phyloP scores from a whole-genome alignment of 2,329 filamentous ascomycete genomes.

The Ceratocystiopsis sp. region DNA sequence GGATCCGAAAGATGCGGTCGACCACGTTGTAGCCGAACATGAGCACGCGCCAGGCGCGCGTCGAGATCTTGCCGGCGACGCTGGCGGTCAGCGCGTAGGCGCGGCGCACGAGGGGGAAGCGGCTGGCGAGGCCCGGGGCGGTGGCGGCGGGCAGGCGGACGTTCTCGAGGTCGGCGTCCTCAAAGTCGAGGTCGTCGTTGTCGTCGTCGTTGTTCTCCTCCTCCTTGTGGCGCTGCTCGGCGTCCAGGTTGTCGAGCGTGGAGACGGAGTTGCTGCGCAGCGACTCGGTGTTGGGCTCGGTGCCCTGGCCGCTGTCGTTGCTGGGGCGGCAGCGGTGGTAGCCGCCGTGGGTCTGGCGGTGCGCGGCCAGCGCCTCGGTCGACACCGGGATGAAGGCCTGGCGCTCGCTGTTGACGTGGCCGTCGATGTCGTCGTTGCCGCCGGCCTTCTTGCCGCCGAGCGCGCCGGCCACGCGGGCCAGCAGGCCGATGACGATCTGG shows the following conservation, averaged over 20 bases:
- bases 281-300: constrained; percentile 51
- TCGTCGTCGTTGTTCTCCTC: constrained; percentile 25
- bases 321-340: constrained; percentile 36
- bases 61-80: constrained; percentile 37
- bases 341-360: constrained; percentile 16
- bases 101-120: constrained; percentile 19
- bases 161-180: constrained; percentile 22
- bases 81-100: constrained; percentile 29
- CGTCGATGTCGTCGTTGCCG: constrained; percentile 1
- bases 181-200: constrained; percentile 23
- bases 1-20: constrained; percentile 59
- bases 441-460: constrained; percentile 13
- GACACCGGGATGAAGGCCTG: constrained; percentile 47
- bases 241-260: constrained; percentile 31
- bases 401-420: constrained; percentile 23
- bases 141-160: constrained; percentile 18
- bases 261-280: constrained; percentile 49
- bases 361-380: constrained; percentile 33
- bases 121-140: constrained; percentile 23
- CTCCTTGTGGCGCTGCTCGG: constrained; percentile 24
- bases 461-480: constrained; percentile 40
- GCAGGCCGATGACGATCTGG: constrained; percentile 52
- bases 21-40: constrained; percentile 46
- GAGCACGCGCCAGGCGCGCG: constrained; percentile 38
- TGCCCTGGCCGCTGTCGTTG: constrained; percentile 58